Evolutionary conservation across 2,329 filamentous ascomycete species (phyloP).

Genomic region (Fusarium nelsonii): DNA sequence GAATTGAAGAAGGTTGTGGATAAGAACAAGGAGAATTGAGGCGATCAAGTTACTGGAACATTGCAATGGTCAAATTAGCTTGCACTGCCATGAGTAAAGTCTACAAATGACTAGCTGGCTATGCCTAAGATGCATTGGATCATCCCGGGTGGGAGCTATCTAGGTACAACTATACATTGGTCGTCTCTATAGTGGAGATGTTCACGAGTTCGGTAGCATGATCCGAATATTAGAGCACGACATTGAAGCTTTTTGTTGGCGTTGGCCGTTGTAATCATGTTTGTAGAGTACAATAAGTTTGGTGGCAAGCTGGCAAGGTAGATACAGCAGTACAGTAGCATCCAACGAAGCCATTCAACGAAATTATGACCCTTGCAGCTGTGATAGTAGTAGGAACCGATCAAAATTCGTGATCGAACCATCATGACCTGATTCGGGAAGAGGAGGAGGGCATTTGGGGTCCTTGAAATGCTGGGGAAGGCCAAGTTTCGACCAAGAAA

Average conservation of each 20-base stretch:
- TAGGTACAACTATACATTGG: neutral
- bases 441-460: conserved; percentile 24
- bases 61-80: fast-evolving
- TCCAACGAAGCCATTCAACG: conserved; percentile 1
- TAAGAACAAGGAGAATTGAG: neutral
- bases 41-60: neutral
- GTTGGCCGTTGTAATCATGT: too few relatives aligned
- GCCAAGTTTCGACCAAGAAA: too few relatives aligned
- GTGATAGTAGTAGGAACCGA: conserved; percentile 4
- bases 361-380: neutral
- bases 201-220: neutral
- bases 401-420: conserved; percentile 43
- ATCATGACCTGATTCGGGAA: conserved; percentile 42
- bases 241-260: neutral
- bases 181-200: too few relatives aligned
- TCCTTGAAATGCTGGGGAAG: neutral
- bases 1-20: neutral
- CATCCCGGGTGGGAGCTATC: neutral
- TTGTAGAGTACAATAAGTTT: conserved; percentile 4
- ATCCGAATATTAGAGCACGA: neutral
- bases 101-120: neutral
- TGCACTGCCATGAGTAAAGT: neutral
- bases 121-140: neutral
- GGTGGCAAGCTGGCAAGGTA: neutral
- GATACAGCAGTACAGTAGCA: too few relatives aligned